Evolutionary conservation across 2,329 filamentous ascomycete genomes (phyloP).

Genomic region (Ophiostoma perfectum): DNA sequence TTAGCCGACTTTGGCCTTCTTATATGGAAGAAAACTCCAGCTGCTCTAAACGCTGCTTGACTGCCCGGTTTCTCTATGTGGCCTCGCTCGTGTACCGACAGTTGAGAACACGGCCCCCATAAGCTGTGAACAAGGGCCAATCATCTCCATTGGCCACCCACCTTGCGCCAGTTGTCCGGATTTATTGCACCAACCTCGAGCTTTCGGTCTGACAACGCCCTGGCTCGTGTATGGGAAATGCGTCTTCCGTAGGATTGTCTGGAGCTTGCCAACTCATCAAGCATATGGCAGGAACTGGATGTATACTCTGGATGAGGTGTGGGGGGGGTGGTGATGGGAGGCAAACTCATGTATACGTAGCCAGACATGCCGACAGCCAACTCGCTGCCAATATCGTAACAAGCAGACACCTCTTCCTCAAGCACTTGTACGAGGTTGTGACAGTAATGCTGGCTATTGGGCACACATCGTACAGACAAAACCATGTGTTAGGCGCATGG

Average conservation of each 20-base stretch:
- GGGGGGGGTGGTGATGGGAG: neutral
- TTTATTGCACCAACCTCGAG: neutral
- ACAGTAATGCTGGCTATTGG: neutral
- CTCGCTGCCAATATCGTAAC: neutral
- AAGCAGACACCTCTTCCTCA: neutral
- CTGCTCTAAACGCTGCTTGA: neutral
- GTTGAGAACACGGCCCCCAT: neutral
- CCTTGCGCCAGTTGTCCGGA: neutral
- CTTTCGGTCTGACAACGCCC: conserved; percentile 5
- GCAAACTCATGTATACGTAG: neutral
- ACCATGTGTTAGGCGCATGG: too few species aligned
- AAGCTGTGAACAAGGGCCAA: neutral
- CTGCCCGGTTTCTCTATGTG: neutral
- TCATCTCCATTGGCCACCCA: conserved; percentile 1
- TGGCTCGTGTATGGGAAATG: neutral
- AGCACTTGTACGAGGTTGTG: neutral
- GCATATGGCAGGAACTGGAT: neutral
- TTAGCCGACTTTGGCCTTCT: neutral
- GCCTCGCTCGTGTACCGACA: neutral
- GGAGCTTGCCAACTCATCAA: conserved; percentile 19
- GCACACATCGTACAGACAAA: neutral
- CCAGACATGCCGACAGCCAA: neutral
- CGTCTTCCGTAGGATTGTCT: conserved; percentile 22
- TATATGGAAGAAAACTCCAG: neutral
- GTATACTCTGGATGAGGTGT: neutral